Conservation (phyloP, 805 yeast genomes). For the Teunomyces kruisii region DNA sequence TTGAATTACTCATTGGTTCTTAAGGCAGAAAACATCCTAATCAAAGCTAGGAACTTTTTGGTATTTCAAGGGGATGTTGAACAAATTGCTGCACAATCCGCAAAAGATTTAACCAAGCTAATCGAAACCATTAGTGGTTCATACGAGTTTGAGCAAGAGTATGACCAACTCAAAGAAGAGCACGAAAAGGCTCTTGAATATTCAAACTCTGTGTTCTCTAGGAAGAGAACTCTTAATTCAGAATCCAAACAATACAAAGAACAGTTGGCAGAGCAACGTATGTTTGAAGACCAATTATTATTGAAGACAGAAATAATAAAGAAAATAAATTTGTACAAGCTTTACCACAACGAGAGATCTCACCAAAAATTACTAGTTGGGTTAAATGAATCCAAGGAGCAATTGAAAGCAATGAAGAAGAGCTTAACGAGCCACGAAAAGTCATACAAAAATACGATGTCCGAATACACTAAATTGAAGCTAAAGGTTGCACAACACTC, state of each 20-base stretch:
- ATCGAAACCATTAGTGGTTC: conserved; percentile 88
- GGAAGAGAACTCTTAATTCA: conserved; percentile 65
- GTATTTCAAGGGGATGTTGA: conserved; percentile 98
- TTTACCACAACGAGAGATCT: conserved; percentile 57
- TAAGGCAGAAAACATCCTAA: conserved; percentile 75
- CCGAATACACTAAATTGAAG: conserved; percentile 48
- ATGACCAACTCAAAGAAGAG: conserved; percentile 61
- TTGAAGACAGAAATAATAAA: conserved; percentile 50
- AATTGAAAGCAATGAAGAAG: conserved; percentile 34
- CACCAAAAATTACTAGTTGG: conserved; percentile 34
- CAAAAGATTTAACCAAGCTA: conserved; percentile 68
- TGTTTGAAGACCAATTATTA: conserved; percentile 54
- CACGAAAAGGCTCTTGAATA: conserved; percentile 64
- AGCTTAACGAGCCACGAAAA: conserved; percentile 26
- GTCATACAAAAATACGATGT: conserved; percentile 23
- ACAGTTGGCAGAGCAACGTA: conserved; percentile 70
- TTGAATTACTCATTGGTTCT: conserved; percentile 63
- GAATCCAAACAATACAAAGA: conserved; percentile 78
- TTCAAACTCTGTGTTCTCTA: conserved; percentile 62
- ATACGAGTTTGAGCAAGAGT: conserved; percentile 61
- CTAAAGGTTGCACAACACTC: conserved; percentile 43
- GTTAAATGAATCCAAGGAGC: conserved; percentile 34
- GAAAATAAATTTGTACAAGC: conserved; percentile 57
- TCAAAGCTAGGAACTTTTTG: conserved; percentile 86
- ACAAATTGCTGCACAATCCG: conserved; percentile 83